Evolutionary conservation across 2,329 filamentous ascomycete genomes (phyloP), one percentile per base, ranked within the genome.

Genomic region (Aspergillus novofumigatus): DNA sequence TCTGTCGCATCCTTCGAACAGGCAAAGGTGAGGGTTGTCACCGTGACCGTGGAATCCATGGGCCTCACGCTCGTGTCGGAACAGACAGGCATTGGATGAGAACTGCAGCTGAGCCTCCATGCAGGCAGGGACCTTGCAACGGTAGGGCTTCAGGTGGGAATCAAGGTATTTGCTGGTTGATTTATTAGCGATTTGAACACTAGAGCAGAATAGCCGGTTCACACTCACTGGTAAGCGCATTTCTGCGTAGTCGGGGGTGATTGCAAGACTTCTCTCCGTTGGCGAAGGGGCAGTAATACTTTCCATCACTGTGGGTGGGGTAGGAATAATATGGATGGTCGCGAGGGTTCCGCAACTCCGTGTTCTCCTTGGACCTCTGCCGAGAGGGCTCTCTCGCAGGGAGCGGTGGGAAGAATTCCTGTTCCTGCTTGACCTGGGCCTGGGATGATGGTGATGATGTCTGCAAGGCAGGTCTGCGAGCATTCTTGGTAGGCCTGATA

Each of bases 171-270:
- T 97, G 83, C 92, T 96, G 72, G 51, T 52, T 44, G 53, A 7
- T 3, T 28, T 29, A 59, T 72, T 65, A 65, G 68, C 61, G 28
- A 55, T 25, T 42, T 35, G 28, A 44, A 51, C 17, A 4, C 10
- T 52, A 14, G 10, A 10, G 20, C 41, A 44, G 45, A 59, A 65
- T 59, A 60, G 51, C n/a, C 10, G 3, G 10, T n/a, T 17, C n/a
- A 7, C 23, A 78, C 91, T 84, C 88, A 96, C 92, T 97, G 92
- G 73, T 97, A 97, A 78, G 96, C 96, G 86, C 93, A 97, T 85
- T 97, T 97, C 67, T 97, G 89, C 80, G 95, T 94, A 71, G 95
- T 94, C 44, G 92, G 86, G 90, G 90, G 85, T 97, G 93, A 75
- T 85, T 89, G 84, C 93, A 97, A 69, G 86, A 81, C 52, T 83